Percentiles rank a stretch among this genome's conserved stretches.
Conservation (phyloP, 768 basidiomycete genomes). For the Boletus rufocinnamomeus region DNA sequence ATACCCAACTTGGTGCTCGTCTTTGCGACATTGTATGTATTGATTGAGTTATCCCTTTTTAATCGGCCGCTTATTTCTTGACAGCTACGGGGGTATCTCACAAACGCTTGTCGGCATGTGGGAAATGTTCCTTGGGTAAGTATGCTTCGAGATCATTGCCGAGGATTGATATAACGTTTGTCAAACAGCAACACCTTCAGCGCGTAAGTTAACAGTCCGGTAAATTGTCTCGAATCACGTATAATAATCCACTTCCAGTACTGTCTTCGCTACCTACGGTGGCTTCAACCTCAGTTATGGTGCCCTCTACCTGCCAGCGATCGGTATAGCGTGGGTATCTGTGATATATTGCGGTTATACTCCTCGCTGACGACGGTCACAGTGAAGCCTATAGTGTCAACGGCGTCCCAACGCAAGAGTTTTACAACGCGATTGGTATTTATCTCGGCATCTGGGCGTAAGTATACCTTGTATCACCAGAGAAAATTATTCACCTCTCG, state of each 20-base stretch:
- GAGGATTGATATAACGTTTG: conserved; percentile 7
- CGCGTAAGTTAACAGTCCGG: conserved; percentile 20
- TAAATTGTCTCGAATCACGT: background rate
- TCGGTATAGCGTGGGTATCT: conserved; percentile 29
- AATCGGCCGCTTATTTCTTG: background rate
- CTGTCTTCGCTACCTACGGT: conserved; percentile 32
- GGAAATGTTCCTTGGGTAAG: conserved; percentile 35
- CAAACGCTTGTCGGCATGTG: conserved; percentile 35
- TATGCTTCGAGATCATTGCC: background rate
- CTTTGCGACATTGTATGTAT: conserved; percentile 31
- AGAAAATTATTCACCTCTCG: conserved; percentile 1
- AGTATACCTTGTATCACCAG: background rate
- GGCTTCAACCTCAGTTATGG: conserved; percentile 34
- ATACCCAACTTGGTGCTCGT: conserved; percentile 30
- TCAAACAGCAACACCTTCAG: conserved; percentile 29
- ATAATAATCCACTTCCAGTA: conserved; percentile 10
- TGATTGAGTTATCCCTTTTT: background rate
- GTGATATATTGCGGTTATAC: too few species aligned
- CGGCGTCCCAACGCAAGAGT: conserved; percentile 28
- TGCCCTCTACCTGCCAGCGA: conserved; percentile 28
- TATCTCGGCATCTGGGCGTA: conserved; percentile 32
- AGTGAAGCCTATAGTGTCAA: conserved; percentile 30
- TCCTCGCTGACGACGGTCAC: conserved; percentile 2
- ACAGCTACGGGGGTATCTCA: conserved; percentile 34
- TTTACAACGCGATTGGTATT: conserved; percentile 29